Base-by-base conservation (phyloP, 2,329 filamentous ascomycete species). In the Ceratocystis eucalypticola region DNA sequence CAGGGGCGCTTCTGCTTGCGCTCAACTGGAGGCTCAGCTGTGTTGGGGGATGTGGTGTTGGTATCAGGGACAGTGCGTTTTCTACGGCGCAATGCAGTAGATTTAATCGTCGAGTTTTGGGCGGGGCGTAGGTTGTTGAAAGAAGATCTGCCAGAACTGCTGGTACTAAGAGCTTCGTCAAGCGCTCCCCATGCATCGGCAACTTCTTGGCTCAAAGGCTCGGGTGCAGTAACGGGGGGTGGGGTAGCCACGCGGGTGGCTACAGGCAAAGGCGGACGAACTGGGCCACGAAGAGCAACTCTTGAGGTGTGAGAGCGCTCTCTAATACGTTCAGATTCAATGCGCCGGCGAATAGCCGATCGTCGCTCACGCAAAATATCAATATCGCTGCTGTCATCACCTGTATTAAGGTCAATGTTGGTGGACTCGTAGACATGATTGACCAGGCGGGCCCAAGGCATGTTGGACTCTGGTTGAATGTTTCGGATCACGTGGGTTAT, bases 111-210 rank as follows among this genome's bases (percentile, higher is more conserved):
- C 8, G 53, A 46, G 7, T 41, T n/a, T 25, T 28, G 53, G 30
- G 44, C 41, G 22, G 53, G 25, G 33, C 44, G 64, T 30, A 33
- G 22, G 41, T 28, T 65, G 28, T 44, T 20, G 5, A 33, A 12
- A 30, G 57, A 41, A 44, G 45, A 17, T 3, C 17, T 33, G 12
- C 33, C 48, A 37, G 62, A 45, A 37, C 25, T 45, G 57, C 12
- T 46, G 41, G 83, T 81, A 68, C 92, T 87, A 69, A 90, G 83
- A 55, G 89, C 91, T 74, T 87, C 89, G 71, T 96, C 92, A 69
- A 97, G 87, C 22, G 89, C 91, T 69, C 91, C 90, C 94, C 93
- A 96, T 3, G 93, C 91, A 67, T 86, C 82, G 65, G 88, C 81
- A 74, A 96, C 91, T 71, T 96, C 91, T 53, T 86, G 78, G 22